Conservation (phyloP, 2,329 filamentous ascomycete genomes). For the Stachybotrys elegans region DNA sequence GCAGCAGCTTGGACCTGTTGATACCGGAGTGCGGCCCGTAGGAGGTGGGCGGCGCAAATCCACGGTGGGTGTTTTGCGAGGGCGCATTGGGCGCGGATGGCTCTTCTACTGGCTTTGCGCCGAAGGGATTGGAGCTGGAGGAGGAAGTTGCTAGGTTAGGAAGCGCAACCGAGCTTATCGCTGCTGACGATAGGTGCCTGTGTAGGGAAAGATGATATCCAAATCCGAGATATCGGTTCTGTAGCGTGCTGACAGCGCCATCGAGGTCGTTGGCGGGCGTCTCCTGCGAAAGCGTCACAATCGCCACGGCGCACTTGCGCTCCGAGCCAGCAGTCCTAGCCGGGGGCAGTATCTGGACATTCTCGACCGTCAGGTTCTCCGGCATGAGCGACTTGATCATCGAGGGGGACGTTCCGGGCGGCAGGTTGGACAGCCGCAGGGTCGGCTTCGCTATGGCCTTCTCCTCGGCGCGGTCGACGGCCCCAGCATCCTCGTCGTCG, state of each 20-base stretch:
- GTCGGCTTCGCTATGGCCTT: slow-evolving; percentile 59
- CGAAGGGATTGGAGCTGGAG: slow-evolving; percentile 62
- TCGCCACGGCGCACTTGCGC: slow-evolving; percentile 68
- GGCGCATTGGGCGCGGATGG: slow-evolving; percentile 24
- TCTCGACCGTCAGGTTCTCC: slow-evolving; percentile 60
- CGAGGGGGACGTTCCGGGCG: slow-evolving; percentile 54
- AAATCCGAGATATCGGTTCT: slow-evolving; percentile 80
- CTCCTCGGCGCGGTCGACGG: slow-evolving; percentile 43
- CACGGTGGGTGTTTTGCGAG: slow-evolving; percentile 43
- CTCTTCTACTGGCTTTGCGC: slow-evolving; percentile 62
- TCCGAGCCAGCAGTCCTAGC: slow-evolving; percentile 50
- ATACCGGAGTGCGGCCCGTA: slow-evolving; percentile 46
- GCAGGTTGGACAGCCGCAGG: slow-evolving; percentile 54
- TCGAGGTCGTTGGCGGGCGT: slow-evolving; percentile 83
- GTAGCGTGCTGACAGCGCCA: slow-evolving; percentile 67
- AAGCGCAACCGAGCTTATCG: slow-evolving; percentile 39
- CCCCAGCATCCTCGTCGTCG: slow-evolving; percentile 48
- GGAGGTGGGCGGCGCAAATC: slow-evolving; percentile 72
- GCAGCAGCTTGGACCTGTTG: slow-evolving; percentile 44
- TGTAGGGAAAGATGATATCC: slow-evolving; percentile 79
- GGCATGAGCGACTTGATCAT: slow-evolving; percentile 56
- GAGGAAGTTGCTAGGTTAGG: slow-evolving; percentile 29
- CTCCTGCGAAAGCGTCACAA: slow-evolving; percentile 75
- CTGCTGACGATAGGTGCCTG: slow-evolving; percentile 74
- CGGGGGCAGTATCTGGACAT: slow-evolving; percentile 64